Conservation (phyloP, 1,139 yeast species). For the Blastobotrys serpentis region DNA sequence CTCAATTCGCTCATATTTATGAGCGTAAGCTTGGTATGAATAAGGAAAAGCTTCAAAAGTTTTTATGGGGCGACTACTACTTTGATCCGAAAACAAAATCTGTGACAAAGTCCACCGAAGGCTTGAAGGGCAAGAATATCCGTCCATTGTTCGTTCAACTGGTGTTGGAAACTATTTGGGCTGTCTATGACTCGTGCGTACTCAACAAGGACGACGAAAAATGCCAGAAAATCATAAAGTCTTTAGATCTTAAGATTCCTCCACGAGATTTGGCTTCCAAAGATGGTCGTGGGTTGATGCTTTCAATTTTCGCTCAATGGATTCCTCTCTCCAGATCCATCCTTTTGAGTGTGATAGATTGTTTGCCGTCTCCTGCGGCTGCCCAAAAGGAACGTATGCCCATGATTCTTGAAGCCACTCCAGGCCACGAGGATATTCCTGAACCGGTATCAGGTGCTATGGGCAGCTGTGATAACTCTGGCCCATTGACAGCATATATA, state of each 20-base stretch:
- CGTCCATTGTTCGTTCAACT: constrained; percentile 87
- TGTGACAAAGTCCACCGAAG: constrained; percentile 46
- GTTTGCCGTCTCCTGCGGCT: constrained; percentile 74
- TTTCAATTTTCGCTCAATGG: constrained; percentile 88
- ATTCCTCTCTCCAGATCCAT: constrained; percentile 87
- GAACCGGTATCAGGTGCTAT: constrained; percentile 53
- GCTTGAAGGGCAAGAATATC: constrained; percentile 46
- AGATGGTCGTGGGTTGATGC: constrained; percentile 63
- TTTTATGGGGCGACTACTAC: constrained; percentile 95
- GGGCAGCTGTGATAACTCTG: constrained; percentile 59
- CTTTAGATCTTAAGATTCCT: constrained; percentile 63
- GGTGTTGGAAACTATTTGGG: constrained; percentile 90
- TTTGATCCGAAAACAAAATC: constrained; percentile 88
- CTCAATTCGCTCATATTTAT: constrained; percentile 84
- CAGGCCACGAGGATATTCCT: constrained; percentile 53
- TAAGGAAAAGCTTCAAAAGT: constrained; percentile 72
- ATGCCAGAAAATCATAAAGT: constrained; percentile 68
- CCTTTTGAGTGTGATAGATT: constrained; percentile 78
- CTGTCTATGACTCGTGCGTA: constrained; percentile 71
- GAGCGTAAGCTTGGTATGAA: constrained; percentile 84
- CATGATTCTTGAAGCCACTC: constrained; percentile 58
- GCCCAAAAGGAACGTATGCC: constrained; percentile 76
- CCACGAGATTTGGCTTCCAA: constrained; percentile 81
- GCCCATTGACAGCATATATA: constrained; percentile 75
- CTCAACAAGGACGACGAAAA: constrained; percentile 67